Evolutionary conservation across 768 basidiomycete species (phyloP).

Genomic region (Pholiota conissans): DNA sequence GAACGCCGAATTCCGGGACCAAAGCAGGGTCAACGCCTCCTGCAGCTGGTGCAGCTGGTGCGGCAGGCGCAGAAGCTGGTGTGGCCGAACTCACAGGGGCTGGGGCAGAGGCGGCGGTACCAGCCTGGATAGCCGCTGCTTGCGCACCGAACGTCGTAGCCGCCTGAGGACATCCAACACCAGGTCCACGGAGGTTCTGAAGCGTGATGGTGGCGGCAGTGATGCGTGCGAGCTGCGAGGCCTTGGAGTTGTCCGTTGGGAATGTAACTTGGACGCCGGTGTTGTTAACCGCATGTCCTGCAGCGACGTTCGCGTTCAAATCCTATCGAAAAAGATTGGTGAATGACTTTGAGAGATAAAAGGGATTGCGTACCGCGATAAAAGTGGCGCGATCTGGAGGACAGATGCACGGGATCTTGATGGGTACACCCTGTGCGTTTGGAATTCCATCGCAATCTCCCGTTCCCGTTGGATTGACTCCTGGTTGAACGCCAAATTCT

Average conservation of each 20-base stretch:
- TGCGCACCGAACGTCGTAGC: slow-evolving; percentile 60
- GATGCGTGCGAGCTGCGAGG: slow-evolving; percentile 55
- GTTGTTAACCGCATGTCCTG: slow-evolving; percentile 67
- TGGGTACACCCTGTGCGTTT: slow-evolving; percentile 50
- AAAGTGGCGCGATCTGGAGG: slow-evolving; percentile 18
- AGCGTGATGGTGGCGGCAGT: slow-evolving; percentile 61
- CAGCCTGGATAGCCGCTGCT: slow-evolving; percentile 35
- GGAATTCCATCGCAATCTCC: slow-evolving; percentile 69
- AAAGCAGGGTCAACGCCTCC: slow-evolving; percentile 51
- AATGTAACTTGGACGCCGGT: slow-evolving; percentile 58
- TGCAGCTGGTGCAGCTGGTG: slow-evolving; percentile 1
- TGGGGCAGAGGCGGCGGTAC: slow-evolving; percentile 21
- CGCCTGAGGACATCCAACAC: slow-evolving; percentile 65
- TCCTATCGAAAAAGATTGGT: neutral
- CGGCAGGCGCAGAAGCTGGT: slow-evolving; percentile 25
- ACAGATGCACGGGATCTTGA: slow-evolving; percentile 54
- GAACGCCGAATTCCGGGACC: slow-evolving; percentile 58
- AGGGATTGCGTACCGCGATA: slow-evolving; percentile 10
- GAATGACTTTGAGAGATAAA: neutral
- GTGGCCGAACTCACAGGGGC: slow-evolving; percentile 26
- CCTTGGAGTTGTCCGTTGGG: slow-evolving; percentile 57
- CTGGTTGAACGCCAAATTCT: slow-evolving; percentile 54
- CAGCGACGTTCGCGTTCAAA: slow-evolving; percentile 22
- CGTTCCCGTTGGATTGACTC: slow-evolving; percentile 63
- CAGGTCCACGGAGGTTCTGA: slow-evolving; percentile 73